These are phyloP conservation scores for Backusella mclennaniae DNA, from an alignment of 192 early-diverging fungal species.

Conservation along the genomic window DNA sequence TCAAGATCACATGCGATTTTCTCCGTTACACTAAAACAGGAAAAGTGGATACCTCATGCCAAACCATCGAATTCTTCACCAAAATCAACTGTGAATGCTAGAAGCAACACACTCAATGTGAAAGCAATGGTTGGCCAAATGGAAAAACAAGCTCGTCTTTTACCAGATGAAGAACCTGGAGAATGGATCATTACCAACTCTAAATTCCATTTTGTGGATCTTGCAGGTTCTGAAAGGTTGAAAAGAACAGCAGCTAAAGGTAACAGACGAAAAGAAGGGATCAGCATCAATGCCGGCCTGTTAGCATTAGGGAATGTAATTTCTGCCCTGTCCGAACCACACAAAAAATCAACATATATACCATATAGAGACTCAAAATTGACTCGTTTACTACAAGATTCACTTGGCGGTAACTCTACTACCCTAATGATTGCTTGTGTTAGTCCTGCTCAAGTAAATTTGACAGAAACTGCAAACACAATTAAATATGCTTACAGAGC, in stretches of 20 bases:
- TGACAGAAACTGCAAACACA: constrained; percentile 91
- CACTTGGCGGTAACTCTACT: constrained; percentile 89
- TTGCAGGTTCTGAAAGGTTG: constrained; percentile 94
- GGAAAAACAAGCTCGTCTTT: constrained; percentile 15
- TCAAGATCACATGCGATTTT: constrained; percentile 98
- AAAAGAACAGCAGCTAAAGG: constrained; percentile 94
- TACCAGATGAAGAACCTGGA: constrained; percentile 32
- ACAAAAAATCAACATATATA: constrained; percentile 64
- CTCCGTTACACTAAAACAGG: constrained; percentile 81
- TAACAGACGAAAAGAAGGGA: constrained; percentile 92
- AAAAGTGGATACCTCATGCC: constrained; percentile 44
- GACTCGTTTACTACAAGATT: constrained; percentile 94
- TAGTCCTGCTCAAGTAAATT: constrained; percentile 77
- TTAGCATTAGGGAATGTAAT: constrained; percentile 97
- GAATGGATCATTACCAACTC: constrained; percentile 63
- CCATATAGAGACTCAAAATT: constrained; percentile 98
- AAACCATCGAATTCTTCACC: not conserved
- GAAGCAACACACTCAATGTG: constrained; percentile 22
- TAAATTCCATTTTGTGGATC: constrained; percentile 98
- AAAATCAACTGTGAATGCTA: not conserved
- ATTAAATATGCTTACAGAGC: constrained; percentile 95
- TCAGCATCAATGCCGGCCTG: constrained; percentile 94
- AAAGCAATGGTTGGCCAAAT: constrained; percentile 28
- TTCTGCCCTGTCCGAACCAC: constrained; percentile 87
- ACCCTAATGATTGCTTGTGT: constrained; percentile 97